phyloP scores from a whole-genome alignment of 495 filamentous ascomycete species.

The Rhypophila decipiens region DNA sequence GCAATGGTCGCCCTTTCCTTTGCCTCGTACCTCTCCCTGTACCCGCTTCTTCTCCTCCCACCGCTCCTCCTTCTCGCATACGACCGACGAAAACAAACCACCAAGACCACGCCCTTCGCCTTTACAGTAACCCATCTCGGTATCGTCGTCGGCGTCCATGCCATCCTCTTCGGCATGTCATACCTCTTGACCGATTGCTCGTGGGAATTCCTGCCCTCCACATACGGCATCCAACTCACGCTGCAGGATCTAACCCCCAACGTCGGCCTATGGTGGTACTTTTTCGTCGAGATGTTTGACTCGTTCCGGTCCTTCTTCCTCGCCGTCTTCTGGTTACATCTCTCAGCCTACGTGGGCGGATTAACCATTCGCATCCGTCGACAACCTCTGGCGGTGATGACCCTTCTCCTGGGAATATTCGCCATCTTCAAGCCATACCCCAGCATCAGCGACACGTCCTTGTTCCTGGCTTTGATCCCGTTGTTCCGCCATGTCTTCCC shows the following conservation, averaged over 20 bases:
- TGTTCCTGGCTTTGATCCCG: conserved; percentile 77
- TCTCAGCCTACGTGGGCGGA: conserved; percentile 79
- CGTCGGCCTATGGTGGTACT: conserved; percentile 98
- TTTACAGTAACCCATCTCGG: conserved; percentile 49
- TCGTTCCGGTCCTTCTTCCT: conserved; percentile 96
- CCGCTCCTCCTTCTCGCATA: conserved; percentile 78
- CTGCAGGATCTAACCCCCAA: conserved; percentile 93
- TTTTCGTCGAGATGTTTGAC: conserved; percentile 99
- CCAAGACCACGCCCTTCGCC: conserved; percentile 17
- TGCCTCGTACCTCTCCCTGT: conserved; percentile 85
- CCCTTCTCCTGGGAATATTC: conserved; percentile 77
- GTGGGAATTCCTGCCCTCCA: conserved; percentile 78
- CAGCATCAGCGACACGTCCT: conserved; percentile 75
- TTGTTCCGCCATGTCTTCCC: conserved; percentile 94
- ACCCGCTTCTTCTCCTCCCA: conserved; percentile 79
- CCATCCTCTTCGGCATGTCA: conserved; percentile 60
- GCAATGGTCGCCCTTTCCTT: conserved; percentile 82
- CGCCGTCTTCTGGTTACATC: conserved; percentile 94
- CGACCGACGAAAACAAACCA: conserved; percentile 48
- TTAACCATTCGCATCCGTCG: conserved; percentile 69
- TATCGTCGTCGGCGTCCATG: conserved; percentile 42
- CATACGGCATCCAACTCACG: conserved; percentile 86
- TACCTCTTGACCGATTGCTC: conserved; percentile 71
- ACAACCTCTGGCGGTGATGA: conserved; percentile 81
- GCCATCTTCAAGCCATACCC: conserved; percentile 96